phyloP scores from a whole-genome alignment of 768 basidiomycete genomes.

The Holtermanniella nyarrowii region DNA sequence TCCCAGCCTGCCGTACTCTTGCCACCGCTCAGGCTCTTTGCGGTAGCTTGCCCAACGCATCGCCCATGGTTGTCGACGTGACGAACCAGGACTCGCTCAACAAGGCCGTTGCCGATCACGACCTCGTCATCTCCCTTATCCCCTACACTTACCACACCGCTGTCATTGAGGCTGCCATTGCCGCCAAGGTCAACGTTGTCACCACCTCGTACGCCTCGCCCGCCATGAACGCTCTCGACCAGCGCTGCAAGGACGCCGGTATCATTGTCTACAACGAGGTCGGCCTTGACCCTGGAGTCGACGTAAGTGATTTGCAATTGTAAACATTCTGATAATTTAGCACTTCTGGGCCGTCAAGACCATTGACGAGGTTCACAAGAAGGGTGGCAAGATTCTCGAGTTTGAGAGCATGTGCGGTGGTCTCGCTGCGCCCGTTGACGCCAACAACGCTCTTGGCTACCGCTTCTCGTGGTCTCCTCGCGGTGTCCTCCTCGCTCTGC shows the following conservation, averaged over 20 bases:
- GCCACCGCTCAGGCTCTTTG: constrained; percentile 60
- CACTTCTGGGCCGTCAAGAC: constrained; percentile 37
- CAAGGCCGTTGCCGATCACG: constrained; percentile 67
- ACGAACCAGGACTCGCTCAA: constrained; percentile 59
- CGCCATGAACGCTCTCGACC: constrained; percentile 77
- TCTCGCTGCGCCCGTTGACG: constrained; percentile 80
- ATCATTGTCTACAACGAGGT: constrained; percentile 96
- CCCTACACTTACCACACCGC: constrained; percentile 83
- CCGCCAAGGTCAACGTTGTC: constrained; percentile 80
- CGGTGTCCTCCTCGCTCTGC: constrained; percentile 85
- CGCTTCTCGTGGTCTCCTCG: constrained; percentile 99
- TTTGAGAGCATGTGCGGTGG: constrained; percentile 96
- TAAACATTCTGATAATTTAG: constrained; percentile 2
- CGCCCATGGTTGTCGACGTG: constrained; percentile 73
- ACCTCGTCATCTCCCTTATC: constrained; percentile 91
- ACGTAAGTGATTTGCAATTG: constrained; percentile 5
- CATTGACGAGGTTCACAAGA: constrained; percentile 78
- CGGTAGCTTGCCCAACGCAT: constrained; percentile 57
- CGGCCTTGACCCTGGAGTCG: constrained; percentile 86
- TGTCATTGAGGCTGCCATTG: constrained; percentile 87
- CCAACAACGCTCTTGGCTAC: constrained; percentile 93
- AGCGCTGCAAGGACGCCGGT: constrained; percentile 69
- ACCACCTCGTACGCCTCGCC: constrained; percentile 93
- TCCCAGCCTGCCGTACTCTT: constrained; percentile 70
- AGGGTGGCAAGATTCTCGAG: constrained; percentile 65